Evolutionary conservation across 805 yeast species (phyloP).

Genomic region (Wickerhamiella siamensis): DNA sequence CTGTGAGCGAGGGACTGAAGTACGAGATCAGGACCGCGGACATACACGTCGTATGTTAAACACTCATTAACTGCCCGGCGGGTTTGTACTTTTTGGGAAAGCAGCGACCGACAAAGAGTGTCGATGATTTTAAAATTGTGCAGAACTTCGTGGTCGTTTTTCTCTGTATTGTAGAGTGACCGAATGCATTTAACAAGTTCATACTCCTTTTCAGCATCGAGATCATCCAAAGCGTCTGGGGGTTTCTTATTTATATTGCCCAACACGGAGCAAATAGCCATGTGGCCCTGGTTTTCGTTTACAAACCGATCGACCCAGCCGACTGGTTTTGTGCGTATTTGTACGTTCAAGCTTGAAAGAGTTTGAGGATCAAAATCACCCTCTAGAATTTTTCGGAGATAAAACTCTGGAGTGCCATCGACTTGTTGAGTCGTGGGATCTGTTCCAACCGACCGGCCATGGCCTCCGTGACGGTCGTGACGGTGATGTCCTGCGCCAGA

Average conservation of each 20-base stretch:
- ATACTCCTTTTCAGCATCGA: slow-evolving; percentile 52
- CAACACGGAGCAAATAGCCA: slow-evolving; percentile 55
- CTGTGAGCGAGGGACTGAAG: slow-evolving; percentile 33
- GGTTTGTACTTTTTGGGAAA: slow-evolving; percentile 63
- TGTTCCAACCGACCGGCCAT: slow-evolving; percentile 17
- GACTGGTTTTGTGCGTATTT: slow-evolving; percentile 76
- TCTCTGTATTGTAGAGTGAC: slow-evolving; percentile 50
- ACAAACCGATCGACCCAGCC: slow-evolving; percentile 71
- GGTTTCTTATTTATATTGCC: slow-evolving; percentile 34
- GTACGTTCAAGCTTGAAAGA: slow-evolving; percentile 75
- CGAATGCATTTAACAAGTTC: slow-evolving; percentile 65
- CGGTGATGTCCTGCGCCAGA: slow-evolving; percentile 2
- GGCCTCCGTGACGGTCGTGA: slow-evolving; percentile 17
- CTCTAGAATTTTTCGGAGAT: slow-evolving; percentile 59
- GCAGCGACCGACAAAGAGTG: slow-evolving; percentile 55
- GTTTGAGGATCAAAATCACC: slow-evolving; percentile 49
- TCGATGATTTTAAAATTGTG: slow-evolving; percentile 33
- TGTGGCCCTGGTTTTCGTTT: slow-evolving; percentile 59
- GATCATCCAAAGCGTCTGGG: slow-evolving; percentile 25
- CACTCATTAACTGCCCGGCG: slow-evolving; percentile 71
- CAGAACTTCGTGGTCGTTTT: slow-evolving; percentile 45
- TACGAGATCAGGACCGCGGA: slow-evolving; percentile 42
- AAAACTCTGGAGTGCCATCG: slow-evolving; percentile 50
- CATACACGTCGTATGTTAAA: slow-evolving; percentile 40
- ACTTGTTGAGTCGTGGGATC: slow-evolving; percentile 3